Conservation (phyloP, 805 yeast genomes). For the Yamadazyma laniorum region DNA sequence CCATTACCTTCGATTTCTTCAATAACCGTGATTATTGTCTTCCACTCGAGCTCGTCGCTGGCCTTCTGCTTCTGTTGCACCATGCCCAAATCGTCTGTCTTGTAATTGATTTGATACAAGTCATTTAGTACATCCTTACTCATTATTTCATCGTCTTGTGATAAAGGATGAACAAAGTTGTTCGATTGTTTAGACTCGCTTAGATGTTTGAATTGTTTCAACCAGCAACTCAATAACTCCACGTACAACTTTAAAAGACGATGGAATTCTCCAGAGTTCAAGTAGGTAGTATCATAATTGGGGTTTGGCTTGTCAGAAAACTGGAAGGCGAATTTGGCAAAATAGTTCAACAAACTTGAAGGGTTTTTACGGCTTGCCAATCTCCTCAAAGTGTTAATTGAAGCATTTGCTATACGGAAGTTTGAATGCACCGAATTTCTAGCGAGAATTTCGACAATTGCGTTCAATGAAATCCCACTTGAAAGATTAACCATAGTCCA, state of each 20-base stretch:
- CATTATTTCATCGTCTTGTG: constrained; percentile 36
- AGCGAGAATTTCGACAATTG: constrained; percentile 71
- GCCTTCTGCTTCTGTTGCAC: constrained; percentile 21
- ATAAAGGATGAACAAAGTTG: constrained; percentile 20
- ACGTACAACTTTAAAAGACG: constrained; percentile 66
- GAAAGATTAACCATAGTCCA: constrained; percentile 46
- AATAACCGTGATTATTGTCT: constrained; percentile 75
- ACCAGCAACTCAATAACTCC: constrained; percentile 80
- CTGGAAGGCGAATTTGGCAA: constrained; percentile 77
- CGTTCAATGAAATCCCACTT: constrained; percentile 53
- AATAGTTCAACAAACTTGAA: constrained; percentile 64
- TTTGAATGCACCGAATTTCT: constrained; percentile 73
- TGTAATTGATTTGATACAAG: constrained; percentile 44
- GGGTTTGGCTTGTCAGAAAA: constrained; percentile 69
- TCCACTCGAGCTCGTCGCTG: constrained; percentile 69
- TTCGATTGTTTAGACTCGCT: constrained; percentile 17
- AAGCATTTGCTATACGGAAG: constrained; percentile 58
- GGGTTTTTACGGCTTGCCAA: constrained; percentile 71
- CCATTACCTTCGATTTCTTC: constrained; percentile 98
- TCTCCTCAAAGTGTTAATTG: constrained; percentile 59
- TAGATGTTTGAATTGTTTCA: constrained; percentile 54
- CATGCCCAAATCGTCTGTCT: constrained; percentile 32
- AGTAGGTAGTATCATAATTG: constrained; percentile 53
- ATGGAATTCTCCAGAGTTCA: constrained; percentile 61
- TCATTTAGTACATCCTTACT: constrained; percentile 40